Base-by-base conservation (phyloP, 2,329 filamentous ascomycete species). In the Diaporthe amygdali region DNA sequence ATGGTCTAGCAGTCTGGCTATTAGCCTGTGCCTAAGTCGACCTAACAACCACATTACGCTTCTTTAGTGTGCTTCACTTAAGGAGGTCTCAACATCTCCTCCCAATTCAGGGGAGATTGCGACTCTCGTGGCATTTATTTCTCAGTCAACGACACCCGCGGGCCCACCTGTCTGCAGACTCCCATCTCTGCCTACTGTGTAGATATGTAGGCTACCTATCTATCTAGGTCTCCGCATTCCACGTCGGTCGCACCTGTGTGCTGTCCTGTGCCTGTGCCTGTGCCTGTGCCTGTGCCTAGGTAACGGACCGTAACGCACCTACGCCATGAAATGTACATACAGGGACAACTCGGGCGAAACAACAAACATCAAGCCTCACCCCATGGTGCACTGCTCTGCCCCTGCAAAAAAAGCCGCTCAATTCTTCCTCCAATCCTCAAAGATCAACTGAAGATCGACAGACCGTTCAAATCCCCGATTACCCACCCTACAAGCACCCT, bases 41-140 rank as follows among this genome's bases (percentile, higher is more conserved):
- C 22, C 39, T n/a, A 41, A 61, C 39, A 47, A 22, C 41, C 59
- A 63, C n/a, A 47, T 47, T 12, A 63, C 59, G 27, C 59, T 47
- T 63, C 59, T 47, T 68, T 59, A 47, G 30, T 68, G 66, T 25
- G 52, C 66, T 68, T 68, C 66, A 56, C 66, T 49, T 59, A 55
- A 56, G 52, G 66, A 55, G 66, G 52, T 56, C 54, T 55, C 39
- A 47, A 39, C 52, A 14, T 34, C 66, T 59, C 52, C 49, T 59
- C 52, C 49, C 49, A 27, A 37, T 34, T 59, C 66, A 59, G 30
- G 66, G 66, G 66, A 68, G 52, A 68, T 68, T 68, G 30, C 44
- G 66, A 68, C 66, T 56, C 41, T 37, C 66, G 54, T 30, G 22
- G 25, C 41, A 34, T 49, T 59, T 34, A 68, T 47, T 34, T 47